Percentiles rank a stretch among this genome's conserved stretches.
Conservation (phyloP, 2,329 filamentous ascomycete species). For the Phoma sp. region DNA sequence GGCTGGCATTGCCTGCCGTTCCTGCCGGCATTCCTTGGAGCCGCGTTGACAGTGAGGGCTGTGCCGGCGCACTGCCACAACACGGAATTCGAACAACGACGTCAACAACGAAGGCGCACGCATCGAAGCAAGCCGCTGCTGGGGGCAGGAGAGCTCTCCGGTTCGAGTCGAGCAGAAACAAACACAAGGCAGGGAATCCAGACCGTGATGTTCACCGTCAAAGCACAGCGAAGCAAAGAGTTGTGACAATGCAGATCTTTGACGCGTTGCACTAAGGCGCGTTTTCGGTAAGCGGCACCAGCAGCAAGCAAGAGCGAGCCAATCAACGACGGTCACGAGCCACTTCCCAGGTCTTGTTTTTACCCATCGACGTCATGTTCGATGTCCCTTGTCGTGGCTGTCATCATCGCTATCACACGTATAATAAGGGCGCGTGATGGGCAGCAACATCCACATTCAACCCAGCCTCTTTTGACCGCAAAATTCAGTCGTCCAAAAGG, state of each 20-base stretch:
- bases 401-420: constrained; percentile 28
- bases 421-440: constrained; percentile 24
- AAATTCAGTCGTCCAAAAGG: constrained; percentile 1
- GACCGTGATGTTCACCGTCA: constrained; percentile 1
- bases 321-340: constrained; percentile 27
- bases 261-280: neutral
- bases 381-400: constrained; percentile 20
- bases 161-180: neutral
- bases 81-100: neutral
- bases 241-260: constrained; percentile 2
- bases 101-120: neutral
- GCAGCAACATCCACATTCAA: constrained; percentile 1
- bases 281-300: constrained; percentile 4
- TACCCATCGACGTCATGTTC: constrained; percentile 4
- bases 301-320: constrained; percentile 17
- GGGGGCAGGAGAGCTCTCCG: neutral
- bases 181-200: constrained; percentile 2
- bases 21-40: constrained; percentile 20
- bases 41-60: constrained; percentile 19
- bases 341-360: constrained; percentile 17
- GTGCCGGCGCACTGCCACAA: constrained; percentile 28
- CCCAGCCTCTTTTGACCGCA: constrained; percentile 5
- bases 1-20: constrained; percentile 19
- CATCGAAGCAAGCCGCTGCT: neutral
- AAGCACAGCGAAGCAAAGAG: constrained; percentile 2